phyloP scores from a whole-genome alignment of 2,329 filamentous ascomycete genomes.

The Aureobasidium sp. region DNA sequence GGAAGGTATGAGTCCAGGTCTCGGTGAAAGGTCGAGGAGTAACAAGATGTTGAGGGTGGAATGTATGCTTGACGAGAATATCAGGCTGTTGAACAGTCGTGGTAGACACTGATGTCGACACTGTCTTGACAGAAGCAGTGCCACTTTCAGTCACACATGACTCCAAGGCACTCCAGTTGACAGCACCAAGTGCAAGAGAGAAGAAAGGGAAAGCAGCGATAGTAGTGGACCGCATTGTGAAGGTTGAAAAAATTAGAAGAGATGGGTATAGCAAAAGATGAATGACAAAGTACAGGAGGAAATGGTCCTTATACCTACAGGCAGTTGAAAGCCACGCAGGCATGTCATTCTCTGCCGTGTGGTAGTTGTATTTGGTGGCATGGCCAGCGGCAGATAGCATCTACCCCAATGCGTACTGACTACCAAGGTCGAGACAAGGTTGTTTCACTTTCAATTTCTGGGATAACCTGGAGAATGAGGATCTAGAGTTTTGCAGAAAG shows the following conservation, averaged over 20 bases:
- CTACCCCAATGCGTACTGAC: background rate
- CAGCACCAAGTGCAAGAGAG: constrained; percentile 6
- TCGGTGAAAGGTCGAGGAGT: background rate
- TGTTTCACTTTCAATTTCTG: background rate
- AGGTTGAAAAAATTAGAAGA: background rate
- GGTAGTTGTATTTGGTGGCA: background rate
- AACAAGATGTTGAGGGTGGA: background rate
- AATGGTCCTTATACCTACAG: background rate
- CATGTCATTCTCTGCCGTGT: background rate
- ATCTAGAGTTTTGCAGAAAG: background rate
- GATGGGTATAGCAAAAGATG: background rate
- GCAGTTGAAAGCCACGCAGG: background rate
- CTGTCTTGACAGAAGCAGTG: background rate
- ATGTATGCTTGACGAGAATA: constrained; percentile 1
- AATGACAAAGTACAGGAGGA: background rate
- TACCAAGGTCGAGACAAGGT: background rate
- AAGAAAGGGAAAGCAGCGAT: constrained; percentile 1
- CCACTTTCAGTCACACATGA: constrained; percentile 6
- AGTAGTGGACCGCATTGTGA: background rate
- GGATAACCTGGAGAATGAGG: background rate
- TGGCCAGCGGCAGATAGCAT: background rate
- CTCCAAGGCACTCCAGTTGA: constrained; percentile 10
- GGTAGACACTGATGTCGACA: constrained; percentile 1
- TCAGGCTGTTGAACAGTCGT: constrained; percentile 6
- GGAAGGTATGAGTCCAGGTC: constrained; percentile 5